Percentiles rank a stretch among this genome's conserved stretches.
Conservation (phyloP, 2,329 filamentous ascomycete species). For the Dothistroma septosporum region DNA sequence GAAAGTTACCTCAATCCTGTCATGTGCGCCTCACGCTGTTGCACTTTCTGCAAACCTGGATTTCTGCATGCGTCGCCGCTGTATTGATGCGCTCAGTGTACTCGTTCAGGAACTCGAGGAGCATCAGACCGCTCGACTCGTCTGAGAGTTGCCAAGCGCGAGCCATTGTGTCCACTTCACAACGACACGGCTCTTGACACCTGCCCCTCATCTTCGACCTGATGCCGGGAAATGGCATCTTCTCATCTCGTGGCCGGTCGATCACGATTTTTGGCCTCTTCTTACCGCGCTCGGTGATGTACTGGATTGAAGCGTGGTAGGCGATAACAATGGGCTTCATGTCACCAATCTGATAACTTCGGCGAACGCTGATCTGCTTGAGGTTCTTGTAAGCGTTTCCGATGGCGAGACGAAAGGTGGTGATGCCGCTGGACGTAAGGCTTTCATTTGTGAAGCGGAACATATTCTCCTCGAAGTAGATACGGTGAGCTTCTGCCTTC, state of each 20-base stretch:
- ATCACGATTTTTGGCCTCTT: background rate
- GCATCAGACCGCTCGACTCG: background rate
- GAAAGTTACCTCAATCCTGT: background rate
- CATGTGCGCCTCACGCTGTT: constrained; percentile 1
- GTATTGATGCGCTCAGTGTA: background rate
- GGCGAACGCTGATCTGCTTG: background rate
- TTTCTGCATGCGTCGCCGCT: background rate
- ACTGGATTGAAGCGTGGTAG: background rate
- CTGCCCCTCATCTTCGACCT: constrained; percentile 1
- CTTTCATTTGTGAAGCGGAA: constrained; percentile 3
- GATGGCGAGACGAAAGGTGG: background rate
- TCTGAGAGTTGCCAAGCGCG: background rate
- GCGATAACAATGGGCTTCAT: background rate
- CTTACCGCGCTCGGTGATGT: background rate
- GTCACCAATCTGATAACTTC: constrained; percentile 5
- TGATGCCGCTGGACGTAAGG: background rate
- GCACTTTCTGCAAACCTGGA: constrained; percentile 5
- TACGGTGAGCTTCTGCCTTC: background rate
- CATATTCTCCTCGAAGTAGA: constrained; percentile 6
- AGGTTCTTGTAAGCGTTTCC: background rate
- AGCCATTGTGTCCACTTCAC: constrained; percentile 1
- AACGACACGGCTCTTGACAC: constrained; percentile 7
- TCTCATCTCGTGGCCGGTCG: background rate
- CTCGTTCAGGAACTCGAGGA: background rate
- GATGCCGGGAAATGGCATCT: constrained; percentile 2